Evolutionary conservation across 129 eudicot species (phyloP), one percentile per base, ranked within the genome.

Genomic region (Flaveria robusta): DNA sequence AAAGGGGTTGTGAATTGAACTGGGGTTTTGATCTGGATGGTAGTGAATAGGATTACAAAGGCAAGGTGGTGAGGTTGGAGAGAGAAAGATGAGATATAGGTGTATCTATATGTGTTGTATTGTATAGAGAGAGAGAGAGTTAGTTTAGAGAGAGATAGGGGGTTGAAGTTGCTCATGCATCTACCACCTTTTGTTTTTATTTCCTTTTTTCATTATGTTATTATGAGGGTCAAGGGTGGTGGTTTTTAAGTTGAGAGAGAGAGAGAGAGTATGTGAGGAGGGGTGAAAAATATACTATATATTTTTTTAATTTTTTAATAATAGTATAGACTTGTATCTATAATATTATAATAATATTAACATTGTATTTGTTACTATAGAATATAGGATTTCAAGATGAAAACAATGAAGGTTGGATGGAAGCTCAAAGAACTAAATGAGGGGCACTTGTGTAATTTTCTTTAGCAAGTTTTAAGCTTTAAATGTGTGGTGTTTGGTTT

Each of bases 31-130:
- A 71, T 80, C 84, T 63, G 83, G 83, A 79, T 62, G 74, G 74
- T 71, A 71, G 83, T 78, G 82, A 72, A 73, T 47, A 47, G 16
- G 83, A 80, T 80, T 80, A 80, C 84, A 80, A 80, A 68, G 84
- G 84, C 84, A 80, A 80, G 84, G 84, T 80, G 84, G 84, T 80
- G 84, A 80, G 84, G 84, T 74, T 80, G 75, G 84, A 80, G 84
- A 80, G 84, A 80, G 84, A 80, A 80, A 80, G 70, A 71, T 73
- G 67, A 66, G 72, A 39, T 79, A 63, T 71, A 71, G 72, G 67
- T 80, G 58, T 80, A 74, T 80, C 7, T 37, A 80, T 79, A 70
- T 58, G 27, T 58, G 41, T 19, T 71, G 47, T 64, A 42, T 46
- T 71, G 66, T 34, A 71, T 56, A 37, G 64, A 77, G 81, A 77